Evolutionary conservation across 768 basidiomycete species (phyloP).

Genomic region (Boletus edulis): DNA sequence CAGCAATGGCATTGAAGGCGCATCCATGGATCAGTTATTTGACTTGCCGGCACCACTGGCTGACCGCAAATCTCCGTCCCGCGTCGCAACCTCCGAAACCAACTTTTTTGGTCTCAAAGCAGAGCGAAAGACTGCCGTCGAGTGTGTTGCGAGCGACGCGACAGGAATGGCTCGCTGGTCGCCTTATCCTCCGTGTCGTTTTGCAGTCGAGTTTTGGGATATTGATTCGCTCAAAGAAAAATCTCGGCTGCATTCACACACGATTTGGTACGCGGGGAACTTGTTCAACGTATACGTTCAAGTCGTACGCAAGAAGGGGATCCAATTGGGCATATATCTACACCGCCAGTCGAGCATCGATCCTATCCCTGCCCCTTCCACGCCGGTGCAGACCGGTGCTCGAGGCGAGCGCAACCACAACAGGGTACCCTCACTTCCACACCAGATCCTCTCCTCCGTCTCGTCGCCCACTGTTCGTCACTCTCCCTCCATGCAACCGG

Average conservation of each 20-base stretch:
- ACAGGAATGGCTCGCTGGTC: slow-evolving; percentile 57
- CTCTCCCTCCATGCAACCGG: slow-evolving; percentile 46
- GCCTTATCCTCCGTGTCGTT: slow-evolving; percentile 76
- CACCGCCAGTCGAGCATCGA: slow-evolving; percentile 84
- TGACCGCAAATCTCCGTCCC: slow-evolving; percentile 26
- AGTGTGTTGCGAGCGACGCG: slow-evolving; percentile 42
- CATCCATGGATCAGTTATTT: slow-evolving; percentile 73
- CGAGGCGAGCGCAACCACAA: slow-evolving; percentile 26
- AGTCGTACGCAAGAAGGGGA: slow-evolving; percentile 76
- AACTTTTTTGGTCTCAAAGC: slow-evolving; percentile 65
- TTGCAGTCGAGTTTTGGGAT: slow-evolving; percentile 90
- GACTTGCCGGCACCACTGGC: slow-evolving; percentile 31
- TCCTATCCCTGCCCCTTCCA: slow-evolving; percentile 70
- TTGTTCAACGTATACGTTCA: slow-evolving; percentile 90
- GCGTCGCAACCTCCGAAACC: slow-evolving; percentile 40
- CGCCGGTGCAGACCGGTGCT: slow-evolving; percentile 39
- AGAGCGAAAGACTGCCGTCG: slow-evolving; percentile 39
- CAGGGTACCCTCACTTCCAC: slow-evolving; percentile 31
- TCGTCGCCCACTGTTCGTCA: slow-evolving; percentile 35
- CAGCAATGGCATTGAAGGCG: slow-evolving; percentile 47
- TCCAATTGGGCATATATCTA: slow-evolving; percentile 85
- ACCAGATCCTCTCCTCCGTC: slow-evolving; percentile 27
- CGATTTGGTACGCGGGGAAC: slow-evolving; percentile 88
- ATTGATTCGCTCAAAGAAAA: slow-evolving; percentile 82
- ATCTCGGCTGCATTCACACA: slow-evolving; percentile 76